Conservation (phyloP, 805 yeast genomes). For the Jamesozyma lodderae region DNA sequence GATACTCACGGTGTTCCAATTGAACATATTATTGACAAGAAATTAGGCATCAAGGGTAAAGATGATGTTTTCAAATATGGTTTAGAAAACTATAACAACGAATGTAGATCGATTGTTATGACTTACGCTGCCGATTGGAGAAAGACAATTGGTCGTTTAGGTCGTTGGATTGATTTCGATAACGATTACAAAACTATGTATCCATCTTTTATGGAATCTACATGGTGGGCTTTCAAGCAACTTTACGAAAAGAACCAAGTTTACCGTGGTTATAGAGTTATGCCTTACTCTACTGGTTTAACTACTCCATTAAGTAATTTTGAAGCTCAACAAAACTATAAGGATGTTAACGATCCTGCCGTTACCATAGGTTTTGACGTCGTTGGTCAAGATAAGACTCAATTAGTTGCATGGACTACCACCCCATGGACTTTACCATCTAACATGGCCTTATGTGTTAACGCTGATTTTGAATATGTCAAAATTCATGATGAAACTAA, state of each 20-base stretch:
- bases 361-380: conserved; percentile 85
- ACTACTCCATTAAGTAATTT: conserved; percentile 95
- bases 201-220: conserved; percentile 95
- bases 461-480: conserved; percentile 83
- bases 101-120: conserved; percentile 96
- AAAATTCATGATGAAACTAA: conserved; percentile 87
- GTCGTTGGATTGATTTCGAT: conserved; percentile 99
- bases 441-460: conserved; percentile 82
- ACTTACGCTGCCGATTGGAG: conserved; percentile 95
- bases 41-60: conserved; percentile 83
- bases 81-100: conserved; percentile 84
- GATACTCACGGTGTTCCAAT: conserved; percentile 99
- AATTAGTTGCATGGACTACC: conserved; percentile 96
- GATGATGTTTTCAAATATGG: conserved; percentile 94
- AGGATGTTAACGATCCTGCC: conserved; percentile 95
- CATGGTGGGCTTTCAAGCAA: conserved; percentile 97
- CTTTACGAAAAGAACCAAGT: conserved; percentile 79
- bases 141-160: conserved; percentile 82
- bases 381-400: conserved; percentile 69
- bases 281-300: conserved; percentile 98
- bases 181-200: conserved; percentile 95
- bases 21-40: conserved; percentile 98
- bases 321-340: conserved; percentile 97
- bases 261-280: conserved; percentile 90
- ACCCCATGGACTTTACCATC: conserved; percentile 99